These are phyloP conservation scores for Penicillium sp. DNA, from an alignment of 2,329 filamentous ascomycete genomes.

Conservation along the genomic window DNA sequence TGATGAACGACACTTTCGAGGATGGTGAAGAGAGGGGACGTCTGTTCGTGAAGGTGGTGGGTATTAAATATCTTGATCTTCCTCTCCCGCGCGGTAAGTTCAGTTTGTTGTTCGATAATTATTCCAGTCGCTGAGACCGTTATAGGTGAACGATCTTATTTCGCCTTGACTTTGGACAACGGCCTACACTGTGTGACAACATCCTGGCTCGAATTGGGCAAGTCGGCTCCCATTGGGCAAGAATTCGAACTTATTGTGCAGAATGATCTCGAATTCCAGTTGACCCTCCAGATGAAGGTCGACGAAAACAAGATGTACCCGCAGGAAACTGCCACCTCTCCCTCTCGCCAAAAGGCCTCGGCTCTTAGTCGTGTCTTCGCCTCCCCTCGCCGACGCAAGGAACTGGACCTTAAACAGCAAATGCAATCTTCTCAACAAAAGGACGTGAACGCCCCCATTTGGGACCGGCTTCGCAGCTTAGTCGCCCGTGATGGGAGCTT, in stretches of 20 bases:
- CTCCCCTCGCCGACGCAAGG: constrained; percentile 94
- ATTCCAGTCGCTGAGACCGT: not conserved
- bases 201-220: constrained; percentile 86
- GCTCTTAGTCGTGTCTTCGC: constrained; percentile 90
- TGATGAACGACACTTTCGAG: constrained; percentile 59
- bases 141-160: constrained; percentile 82
- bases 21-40: constrained; percentile 85
- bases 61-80: constrained; percentile 85
- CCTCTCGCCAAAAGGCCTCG: constrained; percentile 74
- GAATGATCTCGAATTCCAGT: constrained; percentile 97
- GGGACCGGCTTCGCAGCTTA: constrained; percentile 81
- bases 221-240: constrained; percentile 90
- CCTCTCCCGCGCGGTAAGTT: constrained; percentile 81
- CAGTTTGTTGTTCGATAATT: not conserved
- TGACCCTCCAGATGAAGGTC: constrained; percentile 93
- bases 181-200: constrained; percentile 97
- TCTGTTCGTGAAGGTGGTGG: constrained; percentile 97
- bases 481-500: constrained; percentile 92
- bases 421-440: constrained; percentile 78
- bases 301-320: constrained; percentile 68
- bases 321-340: constrained; percentile 48
- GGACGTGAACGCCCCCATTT: constrained; percentile 58
- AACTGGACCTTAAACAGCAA: constrained; percentile 78
- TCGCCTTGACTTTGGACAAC: constrained; percentile 96
- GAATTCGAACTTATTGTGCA: constrained; percentile 97